Conservation (phyloP, 306 rosid genomes). For the Prunus campanulata region DNA sequence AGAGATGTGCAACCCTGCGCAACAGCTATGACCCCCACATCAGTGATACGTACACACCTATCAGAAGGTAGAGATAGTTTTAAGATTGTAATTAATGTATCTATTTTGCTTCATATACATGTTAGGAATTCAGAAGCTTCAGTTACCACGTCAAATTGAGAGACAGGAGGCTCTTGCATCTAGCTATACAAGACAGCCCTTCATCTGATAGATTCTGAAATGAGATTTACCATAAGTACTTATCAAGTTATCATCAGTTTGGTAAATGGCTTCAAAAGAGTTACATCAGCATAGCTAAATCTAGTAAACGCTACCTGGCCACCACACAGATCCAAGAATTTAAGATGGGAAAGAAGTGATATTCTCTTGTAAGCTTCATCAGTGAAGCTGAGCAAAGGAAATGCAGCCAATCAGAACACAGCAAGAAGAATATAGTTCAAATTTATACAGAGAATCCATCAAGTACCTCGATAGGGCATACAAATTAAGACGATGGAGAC, state of each 20-base stretch:
- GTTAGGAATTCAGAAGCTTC: conserved; percentile 19
- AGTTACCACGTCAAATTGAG: conserved; percentile 81
- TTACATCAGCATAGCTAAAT: conserved; percentile 7
- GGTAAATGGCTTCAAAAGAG: conserved; percentile 10
- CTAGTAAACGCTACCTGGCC: conserved; percentile 58
- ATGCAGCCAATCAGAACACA: conserved; percentile 18
- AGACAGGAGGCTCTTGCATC: conserved; percentile 57
- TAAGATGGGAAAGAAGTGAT: conserved; percentile 49
- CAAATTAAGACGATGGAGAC: conserved; percentile 69
- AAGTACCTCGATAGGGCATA: conserved; percentile 79
- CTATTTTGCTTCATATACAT: conserved; percentile 10
- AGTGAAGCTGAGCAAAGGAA: conserved; percentile 57
- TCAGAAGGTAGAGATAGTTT: conserved; percentile 8
- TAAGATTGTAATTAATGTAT: not conserved
- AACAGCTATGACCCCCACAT: conserved; percentile 58
- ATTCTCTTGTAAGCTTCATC: conserved; percentile 63
- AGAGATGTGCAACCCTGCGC: conserved; percentile 61
- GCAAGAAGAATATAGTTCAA: conserved; percentile 6
- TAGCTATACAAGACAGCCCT: conserved; percentile 59
- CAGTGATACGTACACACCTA: conserved; percentile 82
- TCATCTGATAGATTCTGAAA: conserved; percentile 76
- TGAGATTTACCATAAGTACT: conserved; percentile 13
- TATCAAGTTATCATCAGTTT: conserved; percentile 17
- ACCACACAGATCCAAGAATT: conserved; percentile 73
- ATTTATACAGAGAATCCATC: conserved; percentile 8